Percentiles rank a stretch among this genome's conserved stretches.
phyloP scores from a whole-genome alignment of 2,329 filamentous ascomycete species.

The Cordyceps javanica region DNA sequence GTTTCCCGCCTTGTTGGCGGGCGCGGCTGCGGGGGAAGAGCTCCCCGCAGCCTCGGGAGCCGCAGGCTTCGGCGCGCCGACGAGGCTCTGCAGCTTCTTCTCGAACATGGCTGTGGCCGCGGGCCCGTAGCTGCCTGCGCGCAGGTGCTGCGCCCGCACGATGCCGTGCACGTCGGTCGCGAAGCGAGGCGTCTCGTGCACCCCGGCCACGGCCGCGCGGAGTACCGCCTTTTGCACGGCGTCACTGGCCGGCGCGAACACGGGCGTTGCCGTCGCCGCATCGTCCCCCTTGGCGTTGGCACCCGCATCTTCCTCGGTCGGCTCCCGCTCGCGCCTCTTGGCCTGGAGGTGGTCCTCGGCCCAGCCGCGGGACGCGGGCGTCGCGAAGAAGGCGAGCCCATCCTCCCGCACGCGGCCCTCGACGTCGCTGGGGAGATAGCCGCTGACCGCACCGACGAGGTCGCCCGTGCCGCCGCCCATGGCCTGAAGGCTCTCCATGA shows the following conservation, averaged over 20 bases:
- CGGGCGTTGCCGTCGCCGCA: slow-evolving; percentile 16
- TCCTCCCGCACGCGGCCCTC: slow-evolving; percentile 24
- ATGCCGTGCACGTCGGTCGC: slow-evolving; percentile 27
- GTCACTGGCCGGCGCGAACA: slow-evolving; percentile 29
- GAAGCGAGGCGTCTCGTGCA: slow-evolving; percentile 30
- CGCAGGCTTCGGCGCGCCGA: slow-evolving; percentile 5
- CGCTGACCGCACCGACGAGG: slow-evolving; percentile 25
- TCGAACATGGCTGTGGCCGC: slow-evolving; percentile 32
- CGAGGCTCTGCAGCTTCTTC: slow-evolving; percentile 30
- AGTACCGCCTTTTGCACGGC: slow-evolving; percentile 27
- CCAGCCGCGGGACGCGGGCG: slow-evolving; percentile 22
- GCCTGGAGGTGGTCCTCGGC: slow-evolving; percentile 26
- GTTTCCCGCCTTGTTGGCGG: slow-evolving; percentile 1
- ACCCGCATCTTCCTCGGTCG: slow-evolving; percentile 12
- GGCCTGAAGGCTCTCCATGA: slow-evolving; percentile 30
- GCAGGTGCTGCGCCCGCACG: slow-evolving; percentile 31
- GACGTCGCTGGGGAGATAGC: slow-evolving; percentile 24
- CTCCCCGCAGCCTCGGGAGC: neutral
- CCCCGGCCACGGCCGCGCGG: slow-evolving; percentile 28
- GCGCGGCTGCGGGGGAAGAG: neutral
- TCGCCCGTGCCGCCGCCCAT: slow-evolving; percentile 28
- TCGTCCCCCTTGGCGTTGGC: slow-evolving; percentile 14
- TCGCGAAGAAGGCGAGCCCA: slow-evolving; percentile 26
- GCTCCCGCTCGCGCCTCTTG: slow-evolving; percentile 10
- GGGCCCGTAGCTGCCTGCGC: slow-evolving; percentile 30